Base-by-base conservation (phyloP, 1,139 yeast genomes). In the Candida dubliniensis region DNA sequence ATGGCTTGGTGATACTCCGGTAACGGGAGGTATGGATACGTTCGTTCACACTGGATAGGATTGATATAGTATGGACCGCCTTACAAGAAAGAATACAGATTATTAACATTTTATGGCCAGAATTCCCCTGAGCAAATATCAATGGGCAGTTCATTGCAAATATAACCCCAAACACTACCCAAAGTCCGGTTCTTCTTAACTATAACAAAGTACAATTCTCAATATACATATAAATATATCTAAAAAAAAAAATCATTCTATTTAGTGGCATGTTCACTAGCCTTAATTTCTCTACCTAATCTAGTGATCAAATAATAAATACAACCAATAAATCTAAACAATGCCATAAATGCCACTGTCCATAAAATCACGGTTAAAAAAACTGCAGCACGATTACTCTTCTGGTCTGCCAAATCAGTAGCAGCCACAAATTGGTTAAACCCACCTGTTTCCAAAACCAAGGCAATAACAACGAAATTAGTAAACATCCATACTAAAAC, bases 341-440 rank as follows among this genome's bases (percentile, higher is more conserved):
- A 69, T 1, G 96, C 95, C 77, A 87, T 75, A 42, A 84, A 76
- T 1, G 95, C 95, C 38, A 87, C 95, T 45, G 85, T 68, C 93
- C 95, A 87, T 49, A 87, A 74, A 47, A 87, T 75, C 31, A 86
- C 84, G 7, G 87, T 80, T 60, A 87, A 82, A 59, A 83, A 85
- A 33, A 83, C 70, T 33, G 61, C 60, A 3, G 74, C 61, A 43
- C 78, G 57, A 7, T 53, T 50, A 8, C 48, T 49, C 40, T 60
- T 57, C 13, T 50, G 48, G 4, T 51, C 47, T 3, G 55, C 56
- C 12, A 53, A 46, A 18, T 53, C 48, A 1, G 40, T 38, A 8
- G 45, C 29, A 10, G 35, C 34, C 12, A 48, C 55, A 46, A 74
- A 69, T 49, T 72, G 76, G 45, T 66, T 63, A 44, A 82, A 60